Conservation (phyloP, 768 basidiomycete genomes). For the Rhodotorula taiwanensis region DNA sequence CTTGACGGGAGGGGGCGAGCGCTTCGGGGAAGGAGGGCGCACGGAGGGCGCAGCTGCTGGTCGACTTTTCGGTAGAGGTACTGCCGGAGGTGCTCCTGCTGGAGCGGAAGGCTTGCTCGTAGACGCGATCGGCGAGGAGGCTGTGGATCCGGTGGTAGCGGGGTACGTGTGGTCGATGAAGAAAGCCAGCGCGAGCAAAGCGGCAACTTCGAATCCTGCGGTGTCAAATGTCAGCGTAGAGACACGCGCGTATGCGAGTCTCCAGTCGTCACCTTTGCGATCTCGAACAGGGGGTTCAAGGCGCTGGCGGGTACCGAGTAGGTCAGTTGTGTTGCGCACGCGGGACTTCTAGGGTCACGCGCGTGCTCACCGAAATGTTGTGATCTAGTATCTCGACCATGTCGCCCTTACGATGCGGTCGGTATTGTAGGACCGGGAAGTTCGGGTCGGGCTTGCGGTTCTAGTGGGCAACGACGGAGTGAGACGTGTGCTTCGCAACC, state of each 20-base stretch:
- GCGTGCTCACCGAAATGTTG: constrained; percentile 19
- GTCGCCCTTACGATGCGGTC: constrained; percentile 11
- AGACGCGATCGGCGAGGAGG: no score
- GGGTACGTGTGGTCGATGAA: constrained; percentile 24
- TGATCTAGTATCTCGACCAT: constrained; percentile 16
- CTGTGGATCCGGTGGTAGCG: background rate
- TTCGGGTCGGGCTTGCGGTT: constrained; percentile 20
- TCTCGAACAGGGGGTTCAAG: constrained; percentile 19
- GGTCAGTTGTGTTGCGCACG: no score
- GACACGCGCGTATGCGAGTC: rapidly evolving
- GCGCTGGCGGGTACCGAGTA: background rate
- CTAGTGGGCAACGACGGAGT: constrained; percentile 8
- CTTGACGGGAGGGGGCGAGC: no score
- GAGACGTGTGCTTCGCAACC: background rate
- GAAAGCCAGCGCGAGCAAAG: constrained; percentile 17
- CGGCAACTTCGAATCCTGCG: constrained; percentile 26
- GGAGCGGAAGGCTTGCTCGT: no score
- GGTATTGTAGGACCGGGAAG: constrained; percentile 15
- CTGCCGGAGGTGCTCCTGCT: no score
- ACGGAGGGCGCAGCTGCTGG: no score
- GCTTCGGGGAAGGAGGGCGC: no score
- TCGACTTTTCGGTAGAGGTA: no score
- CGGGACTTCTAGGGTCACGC: background rate
- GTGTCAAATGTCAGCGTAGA: background rate
- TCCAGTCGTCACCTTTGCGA: constrained; percentile 11